Base-by-base conservation (phyloP, 495 filamentous ascomycete genomes). In the Penicillium malachiteum region DNA sequence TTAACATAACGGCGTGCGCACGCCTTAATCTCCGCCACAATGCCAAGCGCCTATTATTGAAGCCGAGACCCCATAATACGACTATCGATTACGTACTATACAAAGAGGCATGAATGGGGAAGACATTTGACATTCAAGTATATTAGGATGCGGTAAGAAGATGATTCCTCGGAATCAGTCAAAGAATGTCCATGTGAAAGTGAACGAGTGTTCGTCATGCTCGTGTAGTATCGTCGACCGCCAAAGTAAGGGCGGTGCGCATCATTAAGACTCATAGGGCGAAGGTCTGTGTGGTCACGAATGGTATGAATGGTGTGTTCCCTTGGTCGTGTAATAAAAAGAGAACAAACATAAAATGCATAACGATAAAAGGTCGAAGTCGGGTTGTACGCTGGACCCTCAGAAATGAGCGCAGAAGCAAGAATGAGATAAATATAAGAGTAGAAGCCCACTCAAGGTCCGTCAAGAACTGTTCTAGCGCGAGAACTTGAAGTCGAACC, bases 201-300 rank as follows among this genome's bases (percentile, higher is more conserved):
- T 41, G 41, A 50, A 33, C 37, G 48, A 38, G 7, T 1, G 31
- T 52, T 50, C 48, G 34, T 60, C 49, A 33, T 59, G 56, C 51
- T 63, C 59, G 37, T 57, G 50, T 59, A 30, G 50, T 59, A 30
- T 62, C 48, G 48, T 65, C 48, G 52, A 54, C 50, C 55, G 45
- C 52, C 37, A 31, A 44, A 43, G 37, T 32, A n/a, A 34, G 38
- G 34, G 41, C 57, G 31, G 34, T 48, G 38, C 48, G 46, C 50
- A 14, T 59, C 57, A 55, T 64, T 34, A 60, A 55, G 54, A 21
- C 46, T 38, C 35, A 56, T 41, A 40, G 18, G 44, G 45, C 34
- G 48, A 30, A 52, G 39, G 40, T 50, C 32, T 4, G 21, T 26
- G 21, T 26, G 21, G 21, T 26, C 21, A 4, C 21, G 21, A 26